Conservation (phyloP, 2,329 filamentous ascomycete genomes). For the Cordyceps fumosorosea region DNA sequence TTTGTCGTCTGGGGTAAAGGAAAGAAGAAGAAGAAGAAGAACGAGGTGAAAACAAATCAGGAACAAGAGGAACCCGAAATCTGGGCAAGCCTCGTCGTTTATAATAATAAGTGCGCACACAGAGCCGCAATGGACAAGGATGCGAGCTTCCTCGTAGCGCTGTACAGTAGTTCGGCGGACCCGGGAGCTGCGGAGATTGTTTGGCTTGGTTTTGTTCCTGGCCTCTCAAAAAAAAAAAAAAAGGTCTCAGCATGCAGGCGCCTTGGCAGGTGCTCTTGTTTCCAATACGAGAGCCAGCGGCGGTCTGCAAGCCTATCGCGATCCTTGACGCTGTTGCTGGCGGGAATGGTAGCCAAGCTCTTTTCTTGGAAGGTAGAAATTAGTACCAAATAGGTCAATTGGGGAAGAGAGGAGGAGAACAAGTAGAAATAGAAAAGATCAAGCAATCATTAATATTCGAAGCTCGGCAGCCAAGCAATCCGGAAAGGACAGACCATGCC, state of each 20-base stretch:
- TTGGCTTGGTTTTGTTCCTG: background rate
- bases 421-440: background rate
- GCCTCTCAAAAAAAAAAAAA: background rate
- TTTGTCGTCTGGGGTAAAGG: background rate
- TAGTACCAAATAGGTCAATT: too few species aligned
- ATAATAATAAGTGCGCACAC: background rate
- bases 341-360: too few species aligned
- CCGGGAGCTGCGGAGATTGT: constrained; percentile 9
- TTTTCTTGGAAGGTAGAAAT: too few species aligned
- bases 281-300: background rate
- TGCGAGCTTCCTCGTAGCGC: constrained; percentile 2
- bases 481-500: background rate
- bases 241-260: background rate
- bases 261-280: background rate
- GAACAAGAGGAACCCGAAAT: background rate
- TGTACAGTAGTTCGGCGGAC: constrained; percentile 5
- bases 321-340: too few species aligned
- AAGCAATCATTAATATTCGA: background rate
- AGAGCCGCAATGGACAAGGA: constrained; percentile 4
- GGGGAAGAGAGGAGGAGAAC: background rate
- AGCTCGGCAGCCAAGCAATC: background rate
- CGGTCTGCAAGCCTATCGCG: too few species aligned
- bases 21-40: background rate
- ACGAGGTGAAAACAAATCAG: background rate
- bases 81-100: background rate